Evolutionary conservation across 495 filamentous ascomycete genomes (phyloP).

Genomic region (Clohesyomyces aquaticus): DNA sequence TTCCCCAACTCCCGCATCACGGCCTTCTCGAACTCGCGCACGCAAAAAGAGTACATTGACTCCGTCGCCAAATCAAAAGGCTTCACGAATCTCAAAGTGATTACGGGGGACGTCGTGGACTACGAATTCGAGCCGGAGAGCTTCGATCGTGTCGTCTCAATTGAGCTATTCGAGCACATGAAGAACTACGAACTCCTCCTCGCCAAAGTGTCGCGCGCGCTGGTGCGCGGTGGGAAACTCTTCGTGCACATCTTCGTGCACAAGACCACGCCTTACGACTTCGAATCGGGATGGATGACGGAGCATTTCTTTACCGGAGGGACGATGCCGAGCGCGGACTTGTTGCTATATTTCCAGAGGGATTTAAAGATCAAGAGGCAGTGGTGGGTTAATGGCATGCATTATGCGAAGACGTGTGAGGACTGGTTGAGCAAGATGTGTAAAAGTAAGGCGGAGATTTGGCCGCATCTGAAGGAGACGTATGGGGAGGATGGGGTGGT

Average conservation of each 20-base stretch:
- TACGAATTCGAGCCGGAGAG: constrained; percentile 59
- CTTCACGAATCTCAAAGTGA: constrained; percentile 59
- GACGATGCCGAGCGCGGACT: constrained; percentile 68
- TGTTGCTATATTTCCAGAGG: constrained; percentile 67
- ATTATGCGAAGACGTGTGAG: constrained; percentile 68
- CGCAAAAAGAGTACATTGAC: constrained; percentile 68
- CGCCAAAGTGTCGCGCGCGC: constrained; percentile 58
- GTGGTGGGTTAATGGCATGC: constrained; percentile 67
- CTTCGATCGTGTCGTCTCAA: constrained; percentile 65
- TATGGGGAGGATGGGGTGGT: constrained; percentile 59
- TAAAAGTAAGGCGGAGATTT: constrained; percentile 57
- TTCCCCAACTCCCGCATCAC: constrained; percentile 62
- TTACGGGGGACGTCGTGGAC: constrained; percentile 64
- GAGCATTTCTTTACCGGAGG: constrained; percentile 70
- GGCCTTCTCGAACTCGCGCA: constrained; percentile 66
- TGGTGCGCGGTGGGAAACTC: constrained; percentile 63
- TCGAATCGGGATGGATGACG: constrained; percentile 73
- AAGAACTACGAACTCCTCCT: constrained; percentile 71
- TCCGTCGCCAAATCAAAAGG: constrained; percentile 55
- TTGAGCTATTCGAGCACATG: constrained; percentile 75
- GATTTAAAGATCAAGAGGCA: constrained; percentile 60
- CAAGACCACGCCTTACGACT: constrained; percentile 64
- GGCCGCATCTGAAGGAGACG: constrained; percentile 61
- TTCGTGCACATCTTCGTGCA: constrained; percentile 70
- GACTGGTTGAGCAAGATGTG: constrained; percentile 63